These are phyloP conservation scores for Panellus pusillus DNA, from an alignment of 768 basidiomycete species.

Conservation along the genomic window DNA sequence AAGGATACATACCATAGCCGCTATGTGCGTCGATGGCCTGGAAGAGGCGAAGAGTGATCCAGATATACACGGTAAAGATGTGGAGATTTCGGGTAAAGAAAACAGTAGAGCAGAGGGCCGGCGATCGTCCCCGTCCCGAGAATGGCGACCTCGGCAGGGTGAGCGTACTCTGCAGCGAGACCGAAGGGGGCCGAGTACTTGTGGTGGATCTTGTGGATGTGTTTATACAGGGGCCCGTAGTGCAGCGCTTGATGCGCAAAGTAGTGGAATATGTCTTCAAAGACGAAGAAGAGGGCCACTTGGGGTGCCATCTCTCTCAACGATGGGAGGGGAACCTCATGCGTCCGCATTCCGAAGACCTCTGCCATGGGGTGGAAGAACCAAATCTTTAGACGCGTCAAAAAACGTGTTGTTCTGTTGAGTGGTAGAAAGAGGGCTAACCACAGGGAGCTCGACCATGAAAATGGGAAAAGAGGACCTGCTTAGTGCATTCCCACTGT, in stretches of 20 bases:
- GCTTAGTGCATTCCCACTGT: constrained; percentile 96
- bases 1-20: constrained; percentile 76
- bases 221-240: constrained; percentile 78
- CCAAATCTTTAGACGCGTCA: constrained; percentile 60
- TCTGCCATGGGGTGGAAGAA: constrained; percentile 91
- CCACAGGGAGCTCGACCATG: constrained; percentile 88
- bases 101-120: constrained; percentile 86
- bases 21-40: constrained; percentile 98
- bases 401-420: too few relatives aligned
- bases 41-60: constrained; percentile 93
- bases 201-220: constrained; percentile 98
- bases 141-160: constrained; percentile 94
- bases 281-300: constrained; percentile 86
- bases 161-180: constrained; percentile 96
- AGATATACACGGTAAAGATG: constrained; percentile 89
- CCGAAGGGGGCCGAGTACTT: constrained; percentile 97
- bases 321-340: constrained; percentile 89
- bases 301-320: constrained; percentile 71
- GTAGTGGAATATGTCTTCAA: constrained; percentile 97
- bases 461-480: constrained; percentile 94
- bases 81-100: constrained; percentile 75
- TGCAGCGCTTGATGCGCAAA: constrained; percentile 90
- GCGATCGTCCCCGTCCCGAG: constrained; percentile 89
- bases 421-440: constrained; percentile 35
- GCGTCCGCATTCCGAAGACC: constrained; percentile 84